Conservation (phyloP, 805 yeast species). For the Saturnispora besseyi region DNA sequence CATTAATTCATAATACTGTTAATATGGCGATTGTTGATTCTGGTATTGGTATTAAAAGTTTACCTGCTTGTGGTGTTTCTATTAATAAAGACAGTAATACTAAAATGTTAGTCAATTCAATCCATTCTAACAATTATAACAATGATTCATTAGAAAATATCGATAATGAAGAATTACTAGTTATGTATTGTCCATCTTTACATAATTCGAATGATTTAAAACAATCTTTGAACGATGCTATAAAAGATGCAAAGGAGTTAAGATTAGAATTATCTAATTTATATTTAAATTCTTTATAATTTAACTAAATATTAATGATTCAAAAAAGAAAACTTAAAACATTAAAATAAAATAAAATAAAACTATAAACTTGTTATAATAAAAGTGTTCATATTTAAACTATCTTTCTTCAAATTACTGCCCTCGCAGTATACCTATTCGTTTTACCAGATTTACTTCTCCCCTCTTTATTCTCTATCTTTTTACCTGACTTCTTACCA, state of each 20-base stretch:
- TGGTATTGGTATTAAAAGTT: slow-evolving; percentile 68
- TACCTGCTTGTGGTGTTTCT: slow-evolving; percentile 53
- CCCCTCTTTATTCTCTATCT: background rate
- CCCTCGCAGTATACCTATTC: slow-evolving; percentile 5
- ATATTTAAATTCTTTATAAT: slow-evolving; percentile 21
- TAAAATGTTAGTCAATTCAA: slow-evolving; percentile 29
- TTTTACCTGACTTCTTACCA: background rate
- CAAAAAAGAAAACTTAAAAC: background rate
- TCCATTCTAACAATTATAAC: slow-evolving; percentile 18
- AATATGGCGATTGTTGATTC: slow-evolving; percentile 77
- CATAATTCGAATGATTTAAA: slow-evolving; percentile 25
- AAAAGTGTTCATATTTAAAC: too few species aligned
- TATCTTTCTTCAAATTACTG: background rate
- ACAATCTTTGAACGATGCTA: slow-evolving; percentile 19
- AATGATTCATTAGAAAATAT: slow-evolving; percentile 20
- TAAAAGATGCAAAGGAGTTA: slow-evolving; percentile 38
- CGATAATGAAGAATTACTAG: slow-evolving; percentile 42
- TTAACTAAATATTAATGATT: background rate
- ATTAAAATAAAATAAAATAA: background rate
- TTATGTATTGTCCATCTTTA: slow-evolving; percentile 41
- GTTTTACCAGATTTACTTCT: background rate
- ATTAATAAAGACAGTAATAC: slow-evolving; percentile 6
- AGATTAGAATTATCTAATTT: slow-evolving; percentile 38
- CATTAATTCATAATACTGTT: slow-evolving; percentile 47
- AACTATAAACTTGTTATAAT: background rate